Evolutionary conservation across 2,329 filamentous ascomycete genomes (phyloP).

Genomic region (Alternaria metachromatica): DNA sequence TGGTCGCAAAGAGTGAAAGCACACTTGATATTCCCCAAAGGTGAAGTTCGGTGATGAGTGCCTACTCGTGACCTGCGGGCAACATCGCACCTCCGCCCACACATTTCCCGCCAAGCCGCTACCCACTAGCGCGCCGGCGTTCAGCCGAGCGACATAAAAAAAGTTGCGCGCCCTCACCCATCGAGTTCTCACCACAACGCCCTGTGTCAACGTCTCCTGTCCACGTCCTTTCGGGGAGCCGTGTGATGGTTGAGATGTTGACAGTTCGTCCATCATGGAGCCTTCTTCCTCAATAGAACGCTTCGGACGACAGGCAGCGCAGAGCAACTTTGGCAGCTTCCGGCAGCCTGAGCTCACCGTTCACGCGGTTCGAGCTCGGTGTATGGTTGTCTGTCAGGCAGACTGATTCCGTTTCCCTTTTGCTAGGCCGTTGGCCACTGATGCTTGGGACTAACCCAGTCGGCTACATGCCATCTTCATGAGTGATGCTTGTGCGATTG

Average conservation of each 20-base stretch:
- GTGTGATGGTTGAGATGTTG: constrained; percentile 77
- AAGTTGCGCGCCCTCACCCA: constrained; percentile 27
- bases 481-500: not conserved
- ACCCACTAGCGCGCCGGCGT: constrained; percentile 21
- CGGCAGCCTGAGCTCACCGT: constrained; percentile 58
- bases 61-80: constrained; percentile 3
- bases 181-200: constrained; percentile 62
- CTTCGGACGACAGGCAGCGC: constrained; percentile 87
- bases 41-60: not conserved
- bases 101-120: constrained; percentile 27
- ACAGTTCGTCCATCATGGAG: constrained; percentile 83
- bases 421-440: constrained; percentile 88
- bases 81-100: constrained; percentile 6
- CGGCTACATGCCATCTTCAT: constrained; percentile 66
- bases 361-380: constrained; percentile 48
- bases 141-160: constrained; percentile 35
- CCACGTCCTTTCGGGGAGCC: constrained; percentile 50
- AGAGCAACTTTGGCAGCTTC: constrained; percentile 71
- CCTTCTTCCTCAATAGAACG: constrained; percentile 78
- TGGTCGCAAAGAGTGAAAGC: not conserved
- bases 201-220: constrained; percentile 86
- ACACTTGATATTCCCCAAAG: not conserved
- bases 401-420: constrained; percentile 67
- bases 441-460: constrained; percentile 87
- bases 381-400: constrained; percentile 41